Percentiles rank a stretch among this genome's conserved stretches.
Conservation (phyloP, 441 rosid species). For the Brassica hybrid region DNA sequence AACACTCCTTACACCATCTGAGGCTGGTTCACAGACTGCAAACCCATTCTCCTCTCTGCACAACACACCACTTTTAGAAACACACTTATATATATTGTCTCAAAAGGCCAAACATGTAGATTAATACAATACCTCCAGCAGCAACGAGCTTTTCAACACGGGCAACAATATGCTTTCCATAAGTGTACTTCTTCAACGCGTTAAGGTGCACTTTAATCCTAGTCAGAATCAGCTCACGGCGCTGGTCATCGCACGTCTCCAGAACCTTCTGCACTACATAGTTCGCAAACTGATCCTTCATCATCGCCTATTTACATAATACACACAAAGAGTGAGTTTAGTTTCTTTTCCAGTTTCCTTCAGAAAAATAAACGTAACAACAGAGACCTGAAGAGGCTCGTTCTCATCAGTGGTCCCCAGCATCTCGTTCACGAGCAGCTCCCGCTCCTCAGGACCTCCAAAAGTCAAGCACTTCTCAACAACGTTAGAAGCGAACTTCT, state of each 20-base stretch:
- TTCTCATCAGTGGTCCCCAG: slow-evolving; percentile 89
- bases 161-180: slow-evolving; percentile 96
- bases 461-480: slow-evolving; percentile 91
- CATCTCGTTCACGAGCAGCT: slow-evolving; percentile 83
- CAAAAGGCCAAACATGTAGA: slow-evolving; percentile 18
- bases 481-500: slow-evolving; percentile 90
- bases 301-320: slow-evolving; percentile 75
- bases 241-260: slow-evolving; percentile 95
- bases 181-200: slow-evolving; percentile 95
- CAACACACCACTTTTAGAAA: neutral
- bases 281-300: slow-evolving; percentile 99
- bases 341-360: neutral
- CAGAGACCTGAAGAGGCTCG: slow-evolving; percentile 86
- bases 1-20: slow-evolving; percentile 58
- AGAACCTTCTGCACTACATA: slow-evolving; percentile 96
- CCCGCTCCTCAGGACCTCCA: slow-evolving; percentile 76
- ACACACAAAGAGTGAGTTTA: neutral
- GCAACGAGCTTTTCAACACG: slow-evolving; percentile 99
- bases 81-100: neutral
- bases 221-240: slow-evolving; percentile 85
- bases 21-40: slow-evolving; percentile 63
- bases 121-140: slow-evolving; percentile 88
- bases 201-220: slow-evolving; percentile 95
- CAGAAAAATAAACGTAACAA: too few relatives aligned
- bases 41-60: slow-evolving; percentile 93